These are phyloP conservation scores for Xylaria sp. DNA, from an alignment of 2,329 filamentous ascomycete genomes.

Conservation along the genomic window DNA sequence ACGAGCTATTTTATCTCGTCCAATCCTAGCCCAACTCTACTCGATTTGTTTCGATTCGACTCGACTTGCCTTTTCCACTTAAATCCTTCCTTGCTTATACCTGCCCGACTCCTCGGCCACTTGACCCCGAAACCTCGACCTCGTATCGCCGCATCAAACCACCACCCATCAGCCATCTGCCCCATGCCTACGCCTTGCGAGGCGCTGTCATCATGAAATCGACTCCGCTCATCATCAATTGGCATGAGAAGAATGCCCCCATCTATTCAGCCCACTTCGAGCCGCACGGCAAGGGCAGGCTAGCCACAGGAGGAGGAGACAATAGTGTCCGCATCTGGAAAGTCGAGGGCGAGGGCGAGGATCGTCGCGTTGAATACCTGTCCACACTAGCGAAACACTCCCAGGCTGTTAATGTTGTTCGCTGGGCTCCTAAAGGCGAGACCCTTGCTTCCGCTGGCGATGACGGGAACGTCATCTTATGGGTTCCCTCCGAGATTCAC, in stretches of 20 bases:
- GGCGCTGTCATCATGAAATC: slow-evolving; percentile 81
- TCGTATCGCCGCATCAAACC: slow-evolving; percentile 19
- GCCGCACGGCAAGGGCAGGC: slow-evolving; percentile 86
- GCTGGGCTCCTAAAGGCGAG: slow-evolving; percentile 95
- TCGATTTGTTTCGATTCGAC: slow-evolving; percentile 4
- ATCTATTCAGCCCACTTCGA: slow-evolving; percentile 99
- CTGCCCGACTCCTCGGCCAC: slow-evolving; percentile 11
- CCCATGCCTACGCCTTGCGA: slow-evolving; percentile 42
- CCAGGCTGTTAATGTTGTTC: slow-evolving; percentile 96
- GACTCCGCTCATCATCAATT: slow-evolving; percentile 94
- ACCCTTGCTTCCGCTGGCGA: slow-evolving; percentile 94
- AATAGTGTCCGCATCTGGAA: slow-evolving; percentile 96
- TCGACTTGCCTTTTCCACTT: neutral
- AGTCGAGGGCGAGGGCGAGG: slow-evolving; percentile 84
- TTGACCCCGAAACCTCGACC: neutral
- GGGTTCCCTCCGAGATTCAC: slow-evolving; percentile 87
- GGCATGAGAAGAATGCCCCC: slow-evolving; percentile 96
- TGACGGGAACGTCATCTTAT: slow-evolving; percentile 95
- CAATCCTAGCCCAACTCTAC: neutral
- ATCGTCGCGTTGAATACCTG: slow-evolving; percentile 89
- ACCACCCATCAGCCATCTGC: slow-evolving; percentile 19
- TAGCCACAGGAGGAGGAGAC: slow-evolving; percentile 95
- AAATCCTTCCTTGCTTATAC: neutral
- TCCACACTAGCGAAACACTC: slow-evolving; percentile 93
- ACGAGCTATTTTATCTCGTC: neutral